Percentiles rank a stretch among this genome's conserved stretches.
phyloP scores from a whole-genome alignment of 2,329 filamentous ascomycete genomes.

The Cercospora sojina region DNA sequence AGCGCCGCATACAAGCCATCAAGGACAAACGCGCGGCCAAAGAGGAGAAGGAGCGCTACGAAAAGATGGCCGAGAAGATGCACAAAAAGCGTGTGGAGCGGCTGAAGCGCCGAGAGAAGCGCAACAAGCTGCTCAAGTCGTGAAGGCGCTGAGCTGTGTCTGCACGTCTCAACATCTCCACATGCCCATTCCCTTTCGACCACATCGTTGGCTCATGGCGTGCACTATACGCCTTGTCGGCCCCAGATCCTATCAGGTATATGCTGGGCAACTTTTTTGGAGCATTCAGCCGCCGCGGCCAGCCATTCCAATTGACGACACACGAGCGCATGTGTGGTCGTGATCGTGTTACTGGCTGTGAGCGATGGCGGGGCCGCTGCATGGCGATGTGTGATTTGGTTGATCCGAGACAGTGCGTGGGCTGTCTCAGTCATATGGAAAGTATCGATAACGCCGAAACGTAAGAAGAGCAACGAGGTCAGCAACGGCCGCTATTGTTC shows the following conservation, averaged over 20 bases:
- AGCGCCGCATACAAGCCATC: constrained; percentile 76
- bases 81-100: constrained; percentile 92
- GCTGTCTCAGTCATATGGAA: not conserved
- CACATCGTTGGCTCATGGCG: not conserved
- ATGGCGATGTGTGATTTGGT: not conserved
- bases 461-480: not conserved
- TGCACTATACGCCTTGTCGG: not conserved
- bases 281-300: not conserved
- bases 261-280: not conserved
- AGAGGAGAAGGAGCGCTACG: constrained; percentile 88
- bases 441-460: not conserved
- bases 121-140: constrained; percentile 71
- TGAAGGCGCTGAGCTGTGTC: constrained; percentile 29
- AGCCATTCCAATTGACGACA: not conserved
- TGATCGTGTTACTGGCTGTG: not conserved
- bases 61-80: constrained; percentile 96
- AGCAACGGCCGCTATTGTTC: not conserved
- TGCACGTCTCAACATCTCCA: not conserved
- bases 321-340: not conserved
- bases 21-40: constrained; percentile 84
- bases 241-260: not conserved
- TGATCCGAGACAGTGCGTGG: not conserved
- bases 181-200: not conserved
- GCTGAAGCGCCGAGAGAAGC: constrained; percentile 92
- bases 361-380: not conserved